Base-by-base conservation (phyloP, 495 filamentous ascomycete species). In the Trichocladium uniseriatum region DNA sequence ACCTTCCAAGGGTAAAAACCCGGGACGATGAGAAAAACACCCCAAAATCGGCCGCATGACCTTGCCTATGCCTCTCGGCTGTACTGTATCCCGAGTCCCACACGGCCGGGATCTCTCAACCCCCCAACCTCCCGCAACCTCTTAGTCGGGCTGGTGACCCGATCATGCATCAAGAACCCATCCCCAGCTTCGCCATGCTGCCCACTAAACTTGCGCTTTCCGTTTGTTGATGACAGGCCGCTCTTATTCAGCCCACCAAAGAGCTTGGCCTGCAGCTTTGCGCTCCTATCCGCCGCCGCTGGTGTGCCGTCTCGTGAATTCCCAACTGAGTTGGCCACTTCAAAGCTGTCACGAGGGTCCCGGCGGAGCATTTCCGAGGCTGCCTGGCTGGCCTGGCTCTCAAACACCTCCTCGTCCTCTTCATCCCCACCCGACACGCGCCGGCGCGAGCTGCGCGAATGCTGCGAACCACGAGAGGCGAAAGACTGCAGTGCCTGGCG, bases 51-150 rank as follows among this genome's bases (percentile, higher is more conserved):
- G n/a, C n/a, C 21, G 36, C 15, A 8, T 8, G 3, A 27, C 24
- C 24, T 22, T 6, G 6, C 37, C 42, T 56, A 64, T 7, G 47
- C 39, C 24, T 63, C 57, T 41, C 67, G 65, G 15, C 67, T 43
- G 38, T 75, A 70, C 29, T 69, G 72, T 51, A 86, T 86, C 37
- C 84, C 84, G 54, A 87, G 68, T 15, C 83, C 83, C 43, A 86
- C 75, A 5, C 67, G 62, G 9, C 55, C 43, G 1, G 57, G 57
- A 38, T 65, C 66, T 13, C 58, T 48, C 16, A 58, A 39, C 0
- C 63, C 65, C 3, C 58, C 63, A n/a, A 66, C 74, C 44, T 76
- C 69, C 54, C 76, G 73, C 35, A 76, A 62, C 69, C 78, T 85
- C 68, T 86, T 86, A n/a, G 65, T 66, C 38, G 73, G 71, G 52